phyloP scores from a whole-genome alignment of 352 stramenopile species.

The Phytophthora podocarpi region DNA sequence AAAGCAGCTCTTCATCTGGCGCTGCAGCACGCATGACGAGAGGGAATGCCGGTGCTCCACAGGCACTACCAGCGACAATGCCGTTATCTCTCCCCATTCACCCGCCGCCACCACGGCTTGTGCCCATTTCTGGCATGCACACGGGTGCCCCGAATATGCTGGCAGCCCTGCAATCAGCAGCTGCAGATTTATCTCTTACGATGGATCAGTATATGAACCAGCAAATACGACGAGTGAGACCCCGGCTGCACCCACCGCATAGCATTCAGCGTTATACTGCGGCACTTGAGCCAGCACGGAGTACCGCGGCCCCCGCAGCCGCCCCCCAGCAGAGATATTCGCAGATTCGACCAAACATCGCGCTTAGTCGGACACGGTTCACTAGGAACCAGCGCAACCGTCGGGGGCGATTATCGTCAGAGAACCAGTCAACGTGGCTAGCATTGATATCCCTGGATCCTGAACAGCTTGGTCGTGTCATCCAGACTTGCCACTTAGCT shows the following conservation, averaged over 20 bases:
- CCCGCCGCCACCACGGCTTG: constrained; percentile 38
- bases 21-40: constrained; percentile 16
- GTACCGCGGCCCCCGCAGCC: constrained; percentile 22
- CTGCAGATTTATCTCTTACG: constrained; percentile 61
- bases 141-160: constrained; percentile 58
- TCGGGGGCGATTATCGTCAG: constrained; percentile 68
- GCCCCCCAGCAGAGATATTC: constrained; percentile 70
- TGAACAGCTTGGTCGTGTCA: constrained; percentile 73
- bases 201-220: constrained; percentile 88
- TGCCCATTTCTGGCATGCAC: constrained; percentile 42
- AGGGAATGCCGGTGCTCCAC: constrained; percentile 1
- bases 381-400: constrained; percentile 78
- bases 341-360: constrained; percentile 87
- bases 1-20: constrained; percentile 42
- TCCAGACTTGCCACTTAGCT: constrained; percentile 84
- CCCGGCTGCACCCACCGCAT: constrained; percentile 56
- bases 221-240: constrained; percentile 79
- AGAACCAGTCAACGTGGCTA: constrained; percentile 89
- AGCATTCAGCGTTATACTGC: constrained; percentile 44
- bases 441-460: constrained; percentile 83
- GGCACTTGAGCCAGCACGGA: constrained; percentile 33
- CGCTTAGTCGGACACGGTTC: constrained; percentile 77
- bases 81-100: constrained; percentile 43
- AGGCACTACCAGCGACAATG: constrained; percentile 27
- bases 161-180: constrained; percentile 61